phyloP scores from a whole-genome alignment of 2,329 filamentous ascomycete species.

The Arachnopeziza araneosa region DNA sequence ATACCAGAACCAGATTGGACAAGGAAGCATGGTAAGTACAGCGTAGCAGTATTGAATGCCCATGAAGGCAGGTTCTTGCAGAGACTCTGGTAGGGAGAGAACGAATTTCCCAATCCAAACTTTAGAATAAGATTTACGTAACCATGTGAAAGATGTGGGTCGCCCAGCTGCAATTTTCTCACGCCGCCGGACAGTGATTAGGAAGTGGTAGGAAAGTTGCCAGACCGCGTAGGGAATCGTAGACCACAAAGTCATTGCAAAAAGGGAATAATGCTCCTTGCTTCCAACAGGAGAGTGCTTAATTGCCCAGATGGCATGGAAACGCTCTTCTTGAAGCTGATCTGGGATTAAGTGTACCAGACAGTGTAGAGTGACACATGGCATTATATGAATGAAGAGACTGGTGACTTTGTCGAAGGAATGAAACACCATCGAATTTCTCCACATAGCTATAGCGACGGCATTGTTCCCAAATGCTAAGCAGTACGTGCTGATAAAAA shows the following conservation, averaged over 20 bases:
- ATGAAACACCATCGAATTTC: conserved; percentile 97
- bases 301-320: conserved; percentile 82
- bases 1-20: conserved; percentile 91
- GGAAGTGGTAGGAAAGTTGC: conserved; percentile 89
- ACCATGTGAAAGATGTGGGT: conserved; percentile 96
- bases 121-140: conserved; percentile 84
- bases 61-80: conserved; percentile 94
- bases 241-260: conserved; percentile 90
- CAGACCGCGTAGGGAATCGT: conserved; percentile 88
- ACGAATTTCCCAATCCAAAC: conserved; percentile 85
- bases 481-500: conserved; percentile 90
- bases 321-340: conserved; percentile 60
- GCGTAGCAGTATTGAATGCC: conserved; percentile 90
- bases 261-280: conserved; percentile 70
- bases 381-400: conserved; percentile 99
- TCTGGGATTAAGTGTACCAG: conserved; percentile 75
- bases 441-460: conserved; percentile 97
- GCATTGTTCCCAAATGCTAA: conserved; percentile 95
- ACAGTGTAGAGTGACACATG: conserved; percentile 87
- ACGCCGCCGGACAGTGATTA: conserved; percentile 90
- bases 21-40: conserved; percentile 87
- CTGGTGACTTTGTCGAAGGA: conserved; percentile 95
- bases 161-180: conserved; percentile 94
- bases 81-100: conserved; percentile 62
- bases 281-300: conserved; percentile 64